Conservation (phyloP, 352 stramenopile species). For the Phytopythium delawarense region DNA sequence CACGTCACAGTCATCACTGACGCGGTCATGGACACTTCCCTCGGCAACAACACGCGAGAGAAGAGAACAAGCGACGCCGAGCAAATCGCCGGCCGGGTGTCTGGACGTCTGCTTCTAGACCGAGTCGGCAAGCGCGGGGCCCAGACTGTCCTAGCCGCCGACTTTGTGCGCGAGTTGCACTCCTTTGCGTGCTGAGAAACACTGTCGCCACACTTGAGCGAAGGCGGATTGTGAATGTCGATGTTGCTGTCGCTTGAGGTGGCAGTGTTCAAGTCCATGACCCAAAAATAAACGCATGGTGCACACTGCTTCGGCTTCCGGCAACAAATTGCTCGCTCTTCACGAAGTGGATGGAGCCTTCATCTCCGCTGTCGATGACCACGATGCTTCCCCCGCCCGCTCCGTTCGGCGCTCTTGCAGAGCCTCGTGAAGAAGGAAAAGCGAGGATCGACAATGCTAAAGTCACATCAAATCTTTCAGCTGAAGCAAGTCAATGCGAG, state of each 20-base stretch:
- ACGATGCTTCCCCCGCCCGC: background rate
- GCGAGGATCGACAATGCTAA: background rate
- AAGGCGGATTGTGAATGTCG: too few species aligned
- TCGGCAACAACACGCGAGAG: background rate
- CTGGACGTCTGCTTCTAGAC: constrained; percentile 17
- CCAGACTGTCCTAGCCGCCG: constrained; percentile 21
- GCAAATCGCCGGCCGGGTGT: background rate
- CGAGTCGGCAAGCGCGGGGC: constrained; percentile 21
- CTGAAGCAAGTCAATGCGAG: background rate
- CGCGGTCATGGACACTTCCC: constrained; percentile 28
- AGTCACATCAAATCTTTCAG: background rate
- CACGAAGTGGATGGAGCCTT: background rate
- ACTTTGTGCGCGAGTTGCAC: constrained; percentile 33
- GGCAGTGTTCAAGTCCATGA: background rate
- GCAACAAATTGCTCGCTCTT: background rate
- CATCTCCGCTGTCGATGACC: background rate
- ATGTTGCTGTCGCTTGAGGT: background rate
- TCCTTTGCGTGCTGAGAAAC: constrained; percentile 23
- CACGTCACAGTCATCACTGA: constrained; percentile 84
- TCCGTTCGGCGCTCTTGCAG: background rate
- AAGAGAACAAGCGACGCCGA: background rate
- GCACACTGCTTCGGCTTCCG: background rate
- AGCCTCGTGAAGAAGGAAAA: background rate
- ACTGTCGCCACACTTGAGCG: background rate
- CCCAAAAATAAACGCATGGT: background rate